Evolutionary conservation across 1,139 yeast species (phyloP), one percentile per base, ranked within the genome.

Genomic region (Kurtzmaniella natalensis): DNA sequence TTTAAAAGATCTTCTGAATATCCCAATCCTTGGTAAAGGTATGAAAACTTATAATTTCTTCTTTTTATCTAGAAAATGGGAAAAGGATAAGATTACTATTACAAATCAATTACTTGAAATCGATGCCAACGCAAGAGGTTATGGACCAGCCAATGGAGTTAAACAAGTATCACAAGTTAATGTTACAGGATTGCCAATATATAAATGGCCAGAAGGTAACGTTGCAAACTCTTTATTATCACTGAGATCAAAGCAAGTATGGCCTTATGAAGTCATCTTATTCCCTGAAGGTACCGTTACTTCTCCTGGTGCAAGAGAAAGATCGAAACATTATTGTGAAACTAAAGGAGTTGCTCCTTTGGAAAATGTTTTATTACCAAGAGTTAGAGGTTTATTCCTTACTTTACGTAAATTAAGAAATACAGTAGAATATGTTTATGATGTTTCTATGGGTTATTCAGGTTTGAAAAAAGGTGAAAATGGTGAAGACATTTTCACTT

Each of bases 271-370:
- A 51, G 53, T 92, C 35, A 59, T 89, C 18, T 56, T 92, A 22
- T 92, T 82, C 57, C 98, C 99, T 1, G 99, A 92, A 57, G 99
- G 99, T 2, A 92, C 99, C 0, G 94, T 88, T 35, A 64, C 85
- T 39, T 80, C 94, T 25, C 66, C 65, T 9, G 71, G 76, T 43
- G 87, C 96, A 3, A 70, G 75, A 32, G 61, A 50, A 6, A 74
- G 75, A 39, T 78, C 89, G 3, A 64, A 63, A 11, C 67, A 56
- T 11, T 92, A 64, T 57, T 82, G 85, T 18, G 59, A 57, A 8
- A 72, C 78, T 42, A 57, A 68, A 28, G 70, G 70, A 15, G 55
- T 60, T 33, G 71, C 73, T 1, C 54, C 51, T 5, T 72, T 84
- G 40, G 66, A 70, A 31, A 79, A 87, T 54, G 76, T 85, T 9